Base-by-base conservation (phyloP, 2,329 filamentous ascomycete genomes). In the Apiospora sp. region DNA sequence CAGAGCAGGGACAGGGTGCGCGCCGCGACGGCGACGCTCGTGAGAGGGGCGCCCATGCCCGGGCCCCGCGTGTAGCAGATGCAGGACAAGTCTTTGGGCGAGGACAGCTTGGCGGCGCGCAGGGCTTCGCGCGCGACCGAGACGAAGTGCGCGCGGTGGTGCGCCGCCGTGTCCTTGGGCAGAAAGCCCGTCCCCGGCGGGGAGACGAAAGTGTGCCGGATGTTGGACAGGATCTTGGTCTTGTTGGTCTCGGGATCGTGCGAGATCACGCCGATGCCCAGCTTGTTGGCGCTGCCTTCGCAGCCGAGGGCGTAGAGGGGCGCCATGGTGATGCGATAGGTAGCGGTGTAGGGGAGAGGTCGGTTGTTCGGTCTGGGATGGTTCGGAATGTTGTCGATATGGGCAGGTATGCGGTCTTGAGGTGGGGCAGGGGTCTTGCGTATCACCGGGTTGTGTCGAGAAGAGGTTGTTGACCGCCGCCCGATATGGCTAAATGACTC, bases 231-330 rank as follows among this genome's bases (percentile, higher is more conserved):
- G 81, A 99, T 92, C 76, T 87, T 85, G 27, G 92, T 89, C 49
- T 88, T 84, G 73, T 85, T 83, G 73, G 87, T 85, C 41, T 85
- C 82, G 71, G 78, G 84, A 72, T 91, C 87, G 86, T 98, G 96
- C 34, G 91, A 89, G 82, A 99, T 98, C 73, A 99, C 87, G 79
- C 96, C 96, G 73, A 98, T 92, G 77, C 96, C 96, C 70, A 99
- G 91, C 85, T 99, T 99, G 88, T 99, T 99, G 84, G 96, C 96
- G 72, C 94, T 98, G 82, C 96, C 96, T 87, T 99, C 96, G 81
- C 87, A 89, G 75, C 89, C 89, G 75, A 91, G 83, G 77, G 89
- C 87, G 75, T 90, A 86, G 79, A 87, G 87, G 72, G 84, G 82
- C 77, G 54, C 54, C 54, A 61, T 61, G 49, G 49, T 73, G 79